A percentile compares a stretch with the other conserved stretches of the same genome.
Conservation (phyloP, 495 filamentous ascomycete species). For the Chlorociboria aeruginascens region DNA sequence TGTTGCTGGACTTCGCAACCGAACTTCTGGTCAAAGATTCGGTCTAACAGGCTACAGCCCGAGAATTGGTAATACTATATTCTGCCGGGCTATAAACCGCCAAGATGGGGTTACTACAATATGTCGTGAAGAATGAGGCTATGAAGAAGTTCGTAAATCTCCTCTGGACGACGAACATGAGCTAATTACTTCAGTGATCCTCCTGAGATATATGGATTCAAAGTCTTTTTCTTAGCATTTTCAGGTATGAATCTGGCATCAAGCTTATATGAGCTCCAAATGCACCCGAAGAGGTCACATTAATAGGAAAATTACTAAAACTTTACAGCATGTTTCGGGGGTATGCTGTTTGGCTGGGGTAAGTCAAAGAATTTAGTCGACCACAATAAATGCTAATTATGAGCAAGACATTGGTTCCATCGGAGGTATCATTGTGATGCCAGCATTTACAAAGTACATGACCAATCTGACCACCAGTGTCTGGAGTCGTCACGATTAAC, state of each 20-base stretch:
- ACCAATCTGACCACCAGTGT: not conserved
- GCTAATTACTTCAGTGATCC: conserved; percentile 35
- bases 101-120: conserved; percentile 37
- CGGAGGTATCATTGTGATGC: conserved; percentile 47
- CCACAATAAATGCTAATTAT: not conserved
- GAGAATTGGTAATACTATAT: no score
- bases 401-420: conserved; percentile 43
- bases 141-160: conserved; percentile 40
- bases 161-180: not conserved
- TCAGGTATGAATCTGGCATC: no score
- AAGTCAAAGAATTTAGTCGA: not conserved
- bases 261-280: no score
- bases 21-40: no score
- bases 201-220: conserved; percentile 55
- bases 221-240: conserved; percentile 4
- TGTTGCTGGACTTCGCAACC: no score
- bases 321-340: conserved; percentile 45
- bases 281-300: no score
- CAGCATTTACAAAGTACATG: conserved; percentile 30
- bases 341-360: conserved; percentile 61
- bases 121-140: conserved; percentile 67
- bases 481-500: not conserved
- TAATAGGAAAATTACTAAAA: no score
- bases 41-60: no score
- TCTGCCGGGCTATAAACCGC: not conserved